Evolutionary conservation across 2,329 filamentous ascomycete species (phyloP).

Genomic region (Trichoderma oligosporum): DNA sequence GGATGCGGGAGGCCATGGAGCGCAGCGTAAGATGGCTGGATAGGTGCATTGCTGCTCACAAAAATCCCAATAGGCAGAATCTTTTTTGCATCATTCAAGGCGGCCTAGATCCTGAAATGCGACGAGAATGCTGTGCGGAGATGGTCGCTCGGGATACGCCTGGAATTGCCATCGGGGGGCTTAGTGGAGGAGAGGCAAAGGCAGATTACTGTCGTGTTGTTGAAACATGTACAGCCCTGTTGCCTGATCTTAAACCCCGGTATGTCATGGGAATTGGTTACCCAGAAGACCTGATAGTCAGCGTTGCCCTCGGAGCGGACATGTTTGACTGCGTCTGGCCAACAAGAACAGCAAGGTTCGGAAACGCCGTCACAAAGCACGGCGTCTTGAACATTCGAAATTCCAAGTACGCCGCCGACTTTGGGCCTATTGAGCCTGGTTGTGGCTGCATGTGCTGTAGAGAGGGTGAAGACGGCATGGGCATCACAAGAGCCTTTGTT

Average conservation of each 20-base stretch:
- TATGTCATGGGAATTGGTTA: slow-evolving; percentile 99
- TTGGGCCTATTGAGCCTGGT: slow-evolving; percentile 74
- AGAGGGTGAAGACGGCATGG: slow-evolving; percentile 64
- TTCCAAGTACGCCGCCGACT: slow-evolving; percentile 71
- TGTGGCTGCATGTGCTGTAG: slow-evolving; percentile 80
- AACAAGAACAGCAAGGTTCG: slow-evolving; percentile 90
- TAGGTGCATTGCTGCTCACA: slow-evolving; percentile 86
- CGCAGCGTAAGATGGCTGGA: slow-evolving; percentile 94
- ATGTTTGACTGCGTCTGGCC: slow-evolving; percentile 99
- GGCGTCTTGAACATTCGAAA: slow-evolving; percentile 85
- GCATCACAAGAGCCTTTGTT: slow-evolving; percentile 82
- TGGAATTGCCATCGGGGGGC: slow-evolving; percentile 90
- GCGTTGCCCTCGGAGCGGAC: slow-evolving; percentile 88
- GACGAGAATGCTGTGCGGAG: slow-evolving; percentile 73
- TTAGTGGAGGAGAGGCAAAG: slow-evolving; percentile 94
- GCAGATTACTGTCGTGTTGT: slow-evolving; percentile 89
- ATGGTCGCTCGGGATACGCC: slow-evolving; percentile 92
- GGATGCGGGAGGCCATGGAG: slow-evolving; percentile 94
- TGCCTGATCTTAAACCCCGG: slow-evolving; percentile 89
- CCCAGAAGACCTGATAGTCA: slow-evolving; percentile 91
- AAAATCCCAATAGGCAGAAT: slow-evolving; percentile 78
- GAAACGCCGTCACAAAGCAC: slow-evolving; percentile 79
- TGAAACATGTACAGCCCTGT: slow-evolving; percentile 73
- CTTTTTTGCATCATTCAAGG: slow-evolving; percentile 99
- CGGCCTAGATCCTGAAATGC: slow-evolving; percentile 82